phyloP scores from a whole-genome alignment of 1,284 basidiomycete genomes.

The Rhizopogon hawkerae region DNA sequence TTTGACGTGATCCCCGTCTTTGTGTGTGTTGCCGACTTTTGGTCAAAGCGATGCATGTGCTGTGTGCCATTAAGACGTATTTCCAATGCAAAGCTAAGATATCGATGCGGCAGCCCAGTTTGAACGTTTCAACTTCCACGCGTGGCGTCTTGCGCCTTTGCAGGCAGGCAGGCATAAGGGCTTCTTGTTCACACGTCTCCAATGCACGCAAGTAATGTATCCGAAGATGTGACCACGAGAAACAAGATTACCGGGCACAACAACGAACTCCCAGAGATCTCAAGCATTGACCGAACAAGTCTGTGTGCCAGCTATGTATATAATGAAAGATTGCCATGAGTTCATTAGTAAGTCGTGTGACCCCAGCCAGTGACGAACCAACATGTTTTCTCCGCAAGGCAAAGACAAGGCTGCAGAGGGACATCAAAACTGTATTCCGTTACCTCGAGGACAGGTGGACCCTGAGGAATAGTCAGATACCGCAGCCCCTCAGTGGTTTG shows the following conservation, averaged over 20 bases:
- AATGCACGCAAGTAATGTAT: neutral
- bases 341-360: neutral
- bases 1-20: slow-evolving; percentile 2
- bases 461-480: neutral
- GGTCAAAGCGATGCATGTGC: slow-evolving; percentile 2
- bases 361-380: neutral
- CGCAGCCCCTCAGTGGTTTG: neutral
- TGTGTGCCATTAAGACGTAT: neutral
- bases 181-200: slow-evolving; percentile 1
- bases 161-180: neutral
- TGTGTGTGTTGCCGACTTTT: neutral
- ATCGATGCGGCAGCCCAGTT: neutral
- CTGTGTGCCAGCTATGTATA: neutral
- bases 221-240: slow-evolving; percentile 1
- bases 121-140: neutral
- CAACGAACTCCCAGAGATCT: neutral
- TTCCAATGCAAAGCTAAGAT: neutral
- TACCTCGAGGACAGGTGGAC: neutral
- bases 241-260: neutral
- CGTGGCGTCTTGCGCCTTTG: neutral
- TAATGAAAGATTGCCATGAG: neutral
- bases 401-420: neutral
- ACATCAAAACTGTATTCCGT: neutral
- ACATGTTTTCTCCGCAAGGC: neutral
- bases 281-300: neutral